phyloP scores from a whole-genome alignment of 352 stramenopile genomes.

The Phytophthora cactorum region DNA sequence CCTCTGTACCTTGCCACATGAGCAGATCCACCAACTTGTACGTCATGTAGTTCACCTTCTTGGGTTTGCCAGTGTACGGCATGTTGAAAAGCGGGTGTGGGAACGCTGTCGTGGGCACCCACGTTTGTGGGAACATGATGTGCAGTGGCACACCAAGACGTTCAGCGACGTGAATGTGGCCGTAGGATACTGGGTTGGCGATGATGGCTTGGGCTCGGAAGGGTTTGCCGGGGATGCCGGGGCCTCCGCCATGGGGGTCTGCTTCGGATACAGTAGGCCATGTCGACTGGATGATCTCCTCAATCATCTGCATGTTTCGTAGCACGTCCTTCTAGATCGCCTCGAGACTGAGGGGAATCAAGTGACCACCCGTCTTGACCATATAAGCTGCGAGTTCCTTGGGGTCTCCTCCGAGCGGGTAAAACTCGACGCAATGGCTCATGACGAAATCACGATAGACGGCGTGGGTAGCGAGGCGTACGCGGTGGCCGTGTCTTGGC shows the following conservation, averaged over 20 bases:
- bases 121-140: slow-evolving; percentile 71
- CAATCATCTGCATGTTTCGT: slow-evolving; percentile 84
- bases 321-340: slow-evolving; percentile 56
- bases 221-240: slow-evolving; percentile 30
- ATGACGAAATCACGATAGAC: slow-evolving; percentile 83
- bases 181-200: slow-evolving; percentile 91
- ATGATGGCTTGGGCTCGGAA: slow-evolving; percentile 93
- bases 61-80: slow-evolving; percentile 21
- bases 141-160: slow-evolving; percentile 90
- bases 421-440: slow-evolving; percentile 70
- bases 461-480: slow-evolving; percentile 90
- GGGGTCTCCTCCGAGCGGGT: slow-evolving; percentile 65
- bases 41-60: slow-evolving; percentile 26
- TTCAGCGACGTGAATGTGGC: slow-evolving; percentile 92
- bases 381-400: slow-evolving; percentile 36
- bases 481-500: slow-evolving; percentile 82
- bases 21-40: slow-evolving; percentile 33
- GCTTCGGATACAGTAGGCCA: slow-evolving; percentile 80
- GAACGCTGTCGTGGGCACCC: slow-evolving; percentile 30
- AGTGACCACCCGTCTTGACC: slow-evolving; percentile 69
- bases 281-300: slow-evolving; percentile 81
- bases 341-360: slow-evolving; percentile 61
- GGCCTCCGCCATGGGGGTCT: slow-evolving; percentile 60
- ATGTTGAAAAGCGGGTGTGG: slow-evolving; percentile 25
- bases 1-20: slow-evolving; percentile 26